A percentile compares a stretch with the other conserved stretches of the same genome.
phyloP scores from a whole-genome alignment of 352 stramenopile species.

The Phytopythium boreale region DNA sequence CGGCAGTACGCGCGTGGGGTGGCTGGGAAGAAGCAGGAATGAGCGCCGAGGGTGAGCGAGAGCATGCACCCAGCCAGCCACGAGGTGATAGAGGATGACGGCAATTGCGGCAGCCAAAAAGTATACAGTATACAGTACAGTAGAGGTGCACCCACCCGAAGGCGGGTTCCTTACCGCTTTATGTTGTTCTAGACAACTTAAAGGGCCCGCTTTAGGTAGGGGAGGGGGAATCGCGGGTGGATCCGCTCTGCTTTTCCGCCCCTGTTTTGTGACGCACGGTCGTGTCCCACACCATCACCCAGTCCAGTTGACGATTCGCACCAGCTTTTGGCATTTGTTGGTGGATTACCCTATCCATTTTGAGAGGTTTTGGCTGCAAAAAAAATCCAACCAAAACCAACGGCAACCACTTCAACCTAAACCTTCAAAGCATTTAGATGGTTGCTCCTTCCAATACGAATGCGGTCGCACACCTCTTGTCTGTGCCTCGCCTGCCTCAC shows the following conservation, averaged over 20 bases:
- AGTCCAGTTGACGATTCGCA: too few species aligned
- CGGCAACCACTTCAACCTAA: not conserved
- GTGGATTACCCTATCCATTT: not conserved
- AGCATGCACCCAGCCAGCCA: not conserved
- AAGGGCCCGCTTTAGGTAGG: not conserved
- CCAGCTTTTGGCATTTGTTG: not conserved
- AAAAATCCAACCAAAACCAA: not conserved
- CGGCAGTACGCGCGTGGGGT: too few species aligned
- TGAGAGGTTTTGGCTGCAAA: not conserved
- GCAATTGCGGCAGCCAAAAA: not conserved
- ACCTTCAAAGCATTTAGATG: not conserved
- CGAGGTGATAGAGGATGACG: not conserved
- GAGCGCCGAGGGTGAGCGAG: not conserved
- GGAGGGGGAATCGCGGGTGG: not conserved
- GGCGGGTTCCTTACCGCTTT: not conserved
- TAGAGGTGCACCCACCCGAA: not conserved
- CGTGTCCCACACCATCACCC: not conserved
- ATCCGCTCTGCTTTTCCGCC: not conserved
- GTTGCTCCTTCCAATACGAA: too few species aligned
- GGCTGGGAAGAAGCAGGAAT: not conserved
- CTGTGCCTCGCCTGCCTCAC: slow-evolving; percentile 3
- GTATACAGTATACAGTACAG: too few species aligned
- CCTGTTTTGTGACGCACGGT: not conserved
- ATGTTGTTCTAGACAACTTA: not conserved
- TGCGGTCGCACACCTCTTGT: too few species aligned